phyloP scores from a whole-genome alignment of 2,329 filamentous ascomycete genomes.

The Nothopassalora personata region DNA sequence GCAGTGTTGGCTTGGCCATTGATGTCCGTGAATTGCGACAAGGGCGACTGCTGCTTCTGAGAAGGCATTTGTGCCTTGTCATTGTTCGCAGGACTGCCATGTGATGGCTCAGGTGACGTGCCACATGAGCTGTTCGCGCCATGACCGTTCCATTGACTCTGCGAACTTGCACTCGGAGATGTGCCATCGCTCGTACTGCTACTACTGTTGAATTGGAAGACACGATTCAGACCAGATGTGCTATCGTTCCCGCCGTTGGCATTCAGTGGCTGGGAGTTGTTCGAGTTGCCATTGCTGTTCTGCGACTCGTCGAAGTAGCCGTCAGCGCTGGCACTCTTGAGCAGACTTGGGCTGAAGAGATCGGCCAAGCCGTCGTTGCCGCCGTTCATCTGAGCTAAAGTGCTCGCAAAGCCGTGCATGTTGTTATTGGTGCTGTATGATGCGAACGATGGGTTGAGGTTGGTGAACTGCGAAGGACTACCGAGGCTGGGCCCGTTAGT shows the following conservation, averaged over 20 bases:
- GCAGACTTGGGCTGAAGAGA: slow-evolving; percentile 55
- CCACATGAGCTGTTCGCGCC: slow-evolving; percentile 62
- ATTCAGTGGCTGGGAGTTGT: slow-evolving; percentile 11
- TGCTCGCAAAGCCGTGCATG: slow-evolving; percentile 33
- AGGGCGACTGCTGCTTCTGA: slow-evolving; percentile 9
- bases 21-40: slow-evolving; percentile 7
- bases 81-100: slow-evolving; percentile 58
- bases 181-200: slow-evolving; percentile 43
- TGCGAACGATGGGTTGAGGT: slow-evolving; percentile 19
- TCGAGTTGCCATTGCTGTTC: slow-evolving; percentile 15
- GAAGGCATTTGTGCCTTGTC: slow-evolving; percentile 50
- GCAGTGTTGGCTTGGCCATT: slow-evolving; percentile 16
- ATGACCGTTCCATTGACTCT: slow-evolving; percentile 47
- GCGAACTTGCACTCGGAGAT: slow-evolving; percentile 49
- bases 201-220: slow-evolving; percentile 49
- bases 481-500: slow-evolving; percentile 22
- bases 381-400: slow-evolving; percentile 32
- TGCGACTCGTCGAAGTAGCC: slow-evolving; percentile 27
- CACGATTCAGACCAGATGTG: slow-evolving; percentile 40
- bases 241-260: slow-evolving; percentile 39
- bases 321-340: slow-evolving; percentile 40
- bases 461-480: slow-evolving; percentile 14
- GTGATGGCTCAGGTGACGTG: slow-evolving; percentile 71
- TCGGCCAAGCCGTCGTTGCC: slow-evolving; percentile 44
- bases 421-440: slow-evolving; percentile 32